Evolutionary conservation across 345 rosid genomes (phyloP).

Genomic region (Citrus cavaleriei): DNA sequence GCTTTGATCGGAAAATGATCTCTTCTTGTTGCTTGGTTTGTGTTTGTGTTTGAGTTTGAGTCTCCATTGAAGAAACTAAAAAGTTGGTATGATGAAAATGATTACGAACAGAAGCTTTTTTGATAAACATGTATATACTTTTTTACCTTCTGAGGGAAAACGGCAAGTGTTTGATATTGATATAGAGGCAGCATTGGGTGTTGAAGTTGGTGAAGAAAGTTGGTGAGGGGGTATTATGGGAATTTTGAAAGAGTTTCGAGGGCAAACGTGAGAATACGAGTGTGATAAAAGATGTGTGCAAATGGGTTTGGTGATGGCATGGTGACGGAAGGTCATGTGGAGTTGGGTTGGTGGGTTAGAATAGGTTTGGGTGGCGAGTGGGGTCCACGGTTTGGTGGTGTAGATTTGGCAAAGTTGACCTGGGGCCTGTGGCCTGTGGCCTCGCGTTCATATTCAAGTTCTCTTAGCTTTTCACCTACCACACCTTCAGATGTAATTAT

Average conservation of each 20-base stretch:
- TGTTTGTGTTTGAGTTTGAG: neutral
- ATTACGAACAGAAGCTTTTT: neutral
- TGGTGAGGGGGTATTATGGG: slow-evolving; percentile 17
- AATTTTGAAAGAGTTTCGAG: neutral
- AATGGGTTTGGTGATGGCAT: neutral
- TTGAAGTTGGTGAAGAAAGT: slow-evolving; percentile 18
- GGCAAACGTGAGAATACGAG: neutral
- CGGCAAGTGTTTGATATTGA: slow-evolving; percentile 5
- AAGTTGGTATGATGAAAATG: neutral
- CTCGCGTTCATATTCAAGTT: neutral
- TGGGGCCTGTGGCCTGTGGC: neutral
- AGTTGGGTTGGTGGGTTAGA: slow-evolving; percentile 3
- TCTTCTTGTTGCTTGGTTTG: slow-evolving; percentile 25
- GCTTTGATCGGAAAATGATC: slow-evolving; percentile 67
- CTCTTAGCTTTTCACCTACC: neutral
- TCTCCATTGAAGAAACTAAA: slow-evolving; percentile 18
- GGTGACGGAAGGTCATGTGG: too few species aligned
- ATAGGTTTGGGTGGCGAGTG: slow-evolving; percentile 7
- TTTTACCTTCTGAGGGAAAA: neutral
- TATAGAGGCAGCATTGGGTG: slow-evolving; percentile 5
- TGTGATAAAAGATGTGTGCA: neutral
- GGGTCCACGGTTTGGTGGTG: slow-evolving; percentile 7
- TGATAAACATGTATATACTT: neutral
- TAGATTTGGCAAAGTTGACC: neutral
- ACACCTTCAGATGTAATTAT: neutral